These are phyloP conservation scores for Microdochium trichocladiopsis DNA, from an alignment of 2,329 filamentous ascomycete species.

Conservation along the genomic window DNA sequence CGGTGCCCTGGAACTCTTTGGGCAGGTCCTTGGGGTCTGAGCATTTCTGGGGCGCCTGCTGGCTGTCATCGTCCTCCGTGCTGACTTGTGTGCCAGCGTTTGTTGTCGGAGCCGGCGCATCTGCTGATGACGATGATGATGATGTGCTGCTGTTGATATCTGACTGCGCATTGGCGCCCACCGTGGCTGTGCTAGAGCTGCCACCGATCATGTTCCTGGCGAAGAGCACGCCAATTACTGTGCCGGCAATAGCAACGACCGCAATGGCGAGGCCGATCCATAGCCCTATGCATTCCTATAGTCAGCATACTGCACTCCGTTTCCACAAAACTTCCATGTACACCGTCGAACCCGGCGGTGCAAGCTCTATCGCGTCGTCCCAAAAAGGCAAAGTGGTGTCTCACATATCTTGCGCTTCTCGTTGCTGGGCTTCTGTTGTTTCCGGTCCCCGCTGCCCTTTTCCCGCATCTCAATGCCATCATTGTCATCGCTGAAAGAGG, in stretches of 20 bases:
- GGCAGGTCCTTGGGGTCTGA: constrained; percentile 26
- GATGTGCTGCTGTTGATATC: background rate
- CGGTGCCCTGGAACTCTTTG: constrained; percentile 50
- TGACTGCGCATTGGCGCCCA: background rate
- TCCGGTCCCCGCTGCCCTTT: background rate
- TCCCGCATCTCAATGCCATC: background rate
- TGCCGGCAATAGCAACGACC: background rate
- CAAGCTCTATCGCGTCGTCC: background rate
- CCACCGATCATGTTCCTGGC: background rate
- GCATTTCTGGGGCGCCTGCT: background rate
- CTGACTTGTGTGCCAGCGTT: background rate
- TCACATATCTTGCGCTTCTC: constrained; percentile 1
- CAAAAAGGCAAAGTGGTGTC: background rate
- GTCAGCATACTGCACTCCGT: background rate
- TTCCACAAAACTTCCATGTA: background rate
- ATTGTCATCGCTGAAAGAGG: background rate
- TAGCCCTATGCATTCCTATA: background rate
- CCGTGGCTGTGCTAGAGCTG: background rate
- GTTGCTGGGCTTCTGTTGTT: background rate
- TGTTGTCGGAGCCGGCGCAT: background rate
- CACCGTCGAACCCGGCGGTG: too few species aligned
- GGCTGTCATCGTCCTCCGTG: background rate
- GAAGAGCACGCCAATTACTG: background rate
- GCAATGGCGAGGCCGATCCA: background rate
- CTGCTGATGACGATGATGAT: background rate